Evolutionary conservation across 1,139 yeast species (phyloP), one percentile per base, ranked within the genome.

Genomic region (Suhomyces yuchorum): DNA sequence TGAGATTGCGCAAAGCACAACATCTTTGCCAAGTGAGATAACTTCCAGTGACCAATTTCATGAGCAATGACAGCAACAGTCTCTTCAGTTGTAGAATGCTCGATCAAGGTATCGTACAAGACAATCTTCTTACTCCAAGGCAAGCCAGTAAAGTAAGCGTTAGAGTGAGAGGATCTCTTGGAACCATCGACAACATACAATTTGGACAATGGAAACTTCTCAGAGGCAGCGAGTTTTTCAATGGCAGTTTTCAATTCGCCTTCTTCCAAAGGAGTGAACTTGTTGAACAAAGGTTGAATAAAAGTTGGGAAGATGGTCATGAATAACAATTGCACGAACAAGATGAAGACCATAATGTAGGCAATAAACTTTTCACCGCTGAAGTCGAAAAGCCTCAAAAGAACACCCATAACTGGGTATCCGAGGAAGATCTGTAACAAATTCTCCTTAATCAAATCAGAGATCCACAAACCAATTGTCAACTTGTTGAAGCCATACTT

Each of bases 51-150:
- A 42, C 99, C 99, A 57, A 93, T 87, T 72, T 93, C 99, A 64
- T 93, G 99, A 19, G 96, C 98, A 59, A 93, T 77, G 1, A 93
- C 96, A 38, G 99, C 97, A 46, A 92, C 90, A 28, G 92, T 88
- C 68, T 93, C 96, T 42, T 80, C 80, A 30, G 82, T 80, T 30
- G 91, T 72, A 28, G 92, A 84, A 49, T 88, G 87, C 52, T 87
- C 84, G 56, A 93, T 85, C 69, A 93, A 79, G 8, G 98, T 93
- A 61, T 93, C 99, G 65, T 77, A 93, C 46, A 93, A 78, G 43
- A 93, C 98, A 69, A 93, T 93, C 67, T 92, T 93, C 70, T 93
- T 93, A 49, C 91, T 85, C 95, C 97, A 92, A 40, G 99, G 99
- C 59, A 93, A 77, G 5, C 99, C 99, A 56, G 88, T 83, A 65